Evolutionary conservation across 305 asterid species (phyloP), one percentile per base, ranked within the genome.

Genomic region (Caryopteris hybrid): DNA sequence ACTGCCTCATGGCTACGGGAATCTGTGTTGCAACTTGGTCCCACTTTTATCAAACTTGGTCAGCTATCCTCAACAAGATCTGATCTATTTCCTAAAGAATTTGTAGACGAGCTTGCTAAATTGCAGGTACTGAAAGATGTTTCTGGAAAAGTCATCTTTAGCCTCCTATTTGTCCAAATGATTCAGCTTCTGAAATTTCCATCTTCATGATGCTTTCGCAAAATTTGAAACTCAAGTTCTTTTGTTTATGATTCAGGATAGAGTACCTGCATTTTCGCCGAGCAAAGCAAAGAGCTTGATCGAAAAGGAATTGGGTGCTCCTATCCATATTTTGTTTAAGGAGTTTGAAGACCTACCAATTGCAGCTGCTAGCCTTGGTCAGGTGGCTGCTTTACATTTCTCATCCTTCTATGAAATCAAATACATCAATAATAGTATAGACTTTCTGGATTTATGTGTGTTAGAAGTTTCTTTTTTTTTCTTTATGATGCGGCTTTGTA

Each of bases 321-420:
- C 96, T 10, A 69, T 90, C 34, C 60, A 81, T 64, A 59, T 86
- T 58, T 53, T 93, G 62, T 93, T 67, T 74, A 93, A 67, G 87
- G 92, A 79, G 80, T 93, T 93, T 66, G 99, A 93, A 83, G 99
- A 93, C 68, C 74, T 71, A 29, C 99, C 99, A 12, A 88, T 93
- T 78, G 97, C 99, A 56, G 97, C 99, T 74, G 99, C 99, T 83
- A 93, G 99, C 76, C 99, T 93, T 81, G 99, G 99, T 82, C 99
- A 93, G 99, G 97, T 89, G 92, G 81, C 84, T 86, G 83, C 74
- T 69, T 80, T 69, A 58, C 64, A 68, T 67, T 68, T 71, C 72
- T 65, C 39, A 17, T 39, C 33, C 27, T 33, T 68, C 20, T 53
- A 72, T 20, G 18, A 23, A 53, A 56, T 13, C 9, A 16, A 38